phyloP scores from a whole-genome alignment of 148 eudicot genomes.

The Camellia granthamiana region DNA sequence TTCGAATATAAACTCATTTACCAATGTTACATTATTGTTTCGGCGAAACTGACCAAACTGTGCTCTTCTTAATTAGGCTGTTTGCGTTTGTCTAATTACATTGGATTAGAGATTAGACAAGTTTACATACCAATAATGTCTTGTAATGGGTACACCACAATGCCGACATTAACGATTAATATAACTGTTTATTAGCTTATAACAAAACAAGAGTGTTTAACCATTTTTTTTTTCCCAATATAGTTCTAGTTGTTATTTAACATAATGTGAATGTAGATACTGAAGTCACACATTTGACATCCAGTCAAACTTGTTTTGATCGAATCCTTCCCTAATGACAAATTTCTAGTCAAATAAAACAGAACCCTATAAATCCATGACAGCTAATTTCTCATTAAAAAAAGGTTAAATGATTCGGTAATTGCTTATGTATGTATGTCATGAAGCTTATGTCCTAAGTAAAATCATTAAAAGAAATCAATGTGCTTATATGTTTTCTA shows the following conservation, averaged over 20 bases:
- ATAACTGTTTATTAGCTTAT: too few species aligned
- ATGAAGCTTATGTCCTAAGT: not conserved
- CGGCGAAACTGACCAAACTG: not conserved
- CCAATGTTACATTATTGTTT: not conserved
- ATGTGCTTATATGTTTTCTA: too few species aligned
- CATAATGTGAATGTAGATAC: not conserved
- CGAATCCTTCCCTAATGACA: not conserved
- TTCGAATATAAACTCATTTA: not conserved
- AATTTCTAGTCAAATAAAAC: not conserved
- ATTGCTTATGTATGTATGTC: not conserved
- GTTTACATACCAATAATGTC: not conserved
- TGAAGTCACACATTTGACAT: not conserved
- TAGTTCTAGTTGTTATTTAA: too few species aligned
- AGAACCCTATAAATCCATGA: not conserved
- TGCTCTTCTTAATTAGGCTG: not conserved
- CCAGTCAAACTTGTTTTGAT: not conserved
- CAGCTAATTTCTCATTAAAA: not conserved
- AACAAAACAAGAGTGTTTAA: not conserved
- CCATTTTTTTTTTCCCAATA: not conserved
- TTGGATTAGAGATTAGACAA: not conserved
- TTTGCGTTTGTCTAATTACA: too few species aligned
- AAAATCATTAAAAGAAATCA: not conserved
- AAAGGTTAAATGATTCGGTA: not conserved
- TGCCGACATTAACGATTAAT: too few species aligned
- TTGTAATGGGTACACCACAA: not conserved